A percentile compares a stretch with the other conserved stretches of the same genome.
Evolutionary conservation across 352 stramenopile genomes (phyloP).

Genomic region (Peronosclerospora sorghi): DNA sequence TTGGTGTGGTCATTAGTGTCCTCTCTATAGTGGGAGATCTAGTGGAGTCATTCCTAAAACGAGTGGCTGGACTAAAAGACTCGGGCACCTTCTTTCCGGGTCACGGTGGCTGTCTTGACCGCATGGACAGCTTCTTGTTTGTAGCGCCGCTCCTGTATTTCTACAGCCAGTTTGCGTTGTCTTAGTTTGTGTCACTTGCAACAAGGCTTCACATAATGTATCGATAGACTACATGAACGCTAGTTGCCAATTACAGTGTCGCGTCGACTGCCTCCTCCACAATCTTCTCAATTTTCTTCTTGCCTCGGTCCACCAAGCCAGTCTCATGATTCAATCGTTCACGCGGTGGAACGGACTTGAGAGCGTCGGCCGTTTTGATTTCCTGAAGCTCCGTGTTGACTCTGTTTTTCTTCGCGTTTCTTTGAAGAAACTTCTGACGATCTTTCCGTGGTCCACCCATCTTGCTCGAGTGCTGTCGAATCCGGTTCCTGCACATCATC

Average conservation of each 20-base stretch:
- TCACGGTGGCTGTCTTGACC: conserved; percentile 66
- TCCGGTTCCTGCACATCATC: conserved; percentile 33
- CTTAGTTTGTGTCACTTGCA: neutral
- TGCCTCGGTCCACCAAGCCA: conserved; percentile 10
- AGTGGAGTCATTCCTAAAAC: conserved; percentile 61
- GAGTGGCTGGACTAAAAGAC: conserved; percentile 57
- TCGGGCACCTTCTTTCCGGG: conserved; percentile 61
- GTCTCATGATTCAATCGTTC: conserved; percentile 6
- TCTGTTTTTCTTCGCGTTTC: conserved; percentile 20
- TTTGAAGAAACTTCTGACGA: conserved; percentile 58
- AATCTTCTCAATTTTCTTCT: conserved; percentile 28
- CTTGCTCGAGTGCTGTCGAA: conserved; percentile 69
- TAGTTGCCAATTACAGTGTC: conserved; percentile 28
- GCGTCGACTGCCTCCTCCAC: conserved; percentile 47
- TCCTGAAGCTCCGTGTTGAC: conserved; percentile 23
- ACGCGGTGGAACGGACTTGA: conserved; percentile 2
- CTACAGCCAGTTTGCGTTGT: conserved; percentile 24
- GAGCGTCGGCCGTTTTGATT: conserved; percentile 6
- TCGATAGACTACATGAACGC: conserved; percentile 3
- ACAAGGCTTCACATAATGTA: conserved; percentile 2
- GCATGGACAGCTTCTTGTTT: conserved; percentile 73
- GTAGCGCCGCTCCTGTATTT: conserved; percentile 52
- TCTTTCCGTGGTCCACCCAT: conserved; percentile 48
- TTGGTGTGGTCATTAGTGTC: conserved; percentile 37
- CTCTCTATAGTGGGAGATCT: conserved; percentile 59